Conservation (phyloP, 495 filamentous ascomycete genomes). For the Penicillium cataractarum region DNA sequence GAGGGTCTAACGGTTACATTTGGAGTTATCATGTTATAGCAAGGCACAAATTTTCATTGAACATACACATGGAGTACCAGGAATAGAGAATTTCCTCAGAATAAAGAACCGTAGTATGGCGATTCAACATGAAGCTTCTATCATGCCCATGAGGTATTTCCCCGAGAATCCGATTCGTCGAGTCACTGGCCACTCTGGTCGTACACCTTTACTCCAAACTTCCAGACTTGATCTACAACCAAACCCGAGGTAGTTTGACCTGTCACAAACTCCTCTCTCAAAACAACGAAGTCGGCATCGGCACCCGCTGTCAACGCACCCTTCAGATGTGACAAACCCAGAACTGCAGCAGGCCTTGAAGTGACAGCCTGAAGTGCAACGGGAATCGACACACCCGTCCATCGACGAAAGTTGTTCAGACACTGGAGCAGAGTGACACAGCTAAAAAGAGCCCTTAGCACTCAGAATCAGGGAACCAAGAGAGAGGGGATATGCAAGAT, state of each 20-base stretch:
- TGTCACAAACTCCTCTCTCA: constrained; percentile 45
- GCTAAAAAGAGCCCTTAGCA: constrained; percentile 23
- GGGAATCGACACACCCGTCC: constrained; percentile 58
- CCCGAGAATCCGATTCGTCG: no score
- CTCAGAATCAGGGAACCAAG: no score
- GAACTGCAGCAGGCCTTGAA: constrained; percentile 67
- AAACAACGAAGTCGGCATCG: constrained; percentile 73
- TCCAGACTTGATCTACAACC: constrained; percentile 66
- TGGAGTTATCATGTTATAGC: neutral
- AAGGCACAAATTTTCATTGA: neutral
- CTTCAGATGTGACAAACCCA: constrained; percentile 54
- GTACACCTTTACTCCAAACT: constrained; percentile 54
- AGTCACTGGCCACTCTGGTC: neutral
- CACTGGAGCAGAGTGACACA: constrained; percentile 67
- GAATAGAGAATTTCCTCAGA: neutral
- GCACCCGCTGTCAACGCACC: constrained; percentile 61
- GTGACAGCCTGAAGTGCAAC: constrained; percentile 64
- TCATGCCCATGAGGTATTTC: no score
- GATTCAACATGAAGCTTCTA: no score
- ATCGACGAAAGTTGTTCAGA: constrained; percentile 67
- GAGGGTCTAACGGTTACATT: neutral
- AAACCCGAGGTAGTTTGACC: constrained; percentile 35
- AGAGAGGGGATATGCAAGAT: constrained; percentile 20
- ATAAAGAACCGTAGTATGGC: no score
- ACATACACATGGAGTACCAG: neutral